Conservation (phyloP, 2,329 filamentous ascomycete species). For the Hymenoscyphus fructigenus region DNA sequence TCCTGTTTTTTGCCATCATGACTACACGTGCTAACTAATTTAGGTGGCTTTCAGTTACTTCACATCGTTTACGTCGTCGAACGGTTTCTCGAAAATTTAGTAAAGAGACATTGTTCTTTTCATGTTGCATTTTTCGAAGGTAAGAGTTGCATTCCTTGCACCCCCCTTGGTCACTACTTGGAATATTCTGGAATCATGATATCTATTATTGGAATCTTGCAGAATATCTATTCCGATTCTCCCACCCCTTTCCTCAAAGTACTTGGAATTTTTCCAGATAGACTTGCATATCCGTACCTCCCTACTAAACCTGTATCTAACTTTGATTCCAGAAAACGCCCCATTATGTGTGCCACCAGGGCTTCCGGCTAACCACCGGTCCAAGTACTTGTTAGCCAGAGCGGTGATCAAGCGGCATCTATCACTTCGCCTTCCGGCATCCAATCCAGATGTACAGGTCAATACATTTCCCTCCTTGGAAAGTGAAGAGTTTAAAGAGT, state of each 20-base stretch:
- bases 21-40: not conserved
- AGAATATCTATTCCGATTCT: not conserved
- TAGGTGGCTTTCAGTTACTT: conserved; percentile 66
- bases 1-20: not conserved
- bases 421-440: conserved; percentile 26
- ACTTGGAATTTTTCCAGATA: not conserved
- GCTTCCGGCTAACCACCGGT: conserved; percentile 34
- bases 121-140: conserved; percentile 65
- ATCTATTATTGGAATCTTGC: not conserved
- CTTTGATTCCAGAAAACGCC: conserved; percentile 41
- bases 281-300: not conserved
- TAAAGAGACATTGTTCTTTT: conserved; percentile 66
- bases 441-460: conserved; percentile 35
- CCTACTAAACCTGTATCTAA: conserved; percentile 16
- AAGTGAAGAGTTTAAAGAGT: conserved; percentile 52
- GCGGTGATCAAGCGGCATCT: conserved; percentile 63
- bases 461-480: conserved; percentile 46
- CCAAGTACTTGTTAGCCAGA: conserved; percentile 58
- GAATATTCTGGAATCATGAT: not conserved
- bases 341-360: conserved; percentile 54
- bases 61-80: conserved; percentile 71
- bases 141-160: conserved; percentile 12
- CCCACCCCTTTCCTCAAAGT: not conserved
- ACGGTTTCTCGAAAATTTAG: conserved; percentile 59
- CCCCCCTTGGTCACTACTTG: not conserved